These are phyloP conservation scores for Kodamaea sp. DNA, from an alignment of 1,139 yeast genomes.

Conservation along the genomic window DNA sequence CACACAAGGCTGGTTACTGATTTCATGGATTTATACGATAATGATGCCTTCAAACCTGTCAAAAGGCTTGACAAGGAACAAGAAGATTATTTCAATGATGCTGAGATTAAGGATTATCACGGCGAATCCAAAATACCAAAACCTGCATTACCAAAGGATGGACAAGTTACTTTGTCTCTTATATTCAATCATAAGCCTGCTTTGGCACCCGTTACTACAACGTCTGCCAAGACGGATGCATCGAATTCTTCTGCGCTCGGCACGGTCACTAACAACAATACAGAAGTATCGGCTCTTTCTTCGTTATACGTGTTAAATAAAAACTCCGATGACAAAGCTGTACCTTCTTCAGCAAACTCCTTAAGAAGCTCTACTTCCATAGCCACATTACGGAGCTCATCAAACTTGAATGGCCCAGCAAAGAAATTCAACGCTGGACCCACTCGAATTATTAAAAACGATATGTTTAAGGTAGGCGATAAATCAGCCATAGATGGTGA, in stretches of 20 bases:
- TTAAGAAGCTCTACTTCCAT: neutral
- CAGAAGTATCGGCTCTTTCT: slow-evolving; percentile 37
- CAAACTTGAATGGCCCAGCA: no score
- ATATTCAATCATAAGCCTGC: slow-evolving; percentile 21
- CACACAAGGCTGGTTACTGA: slow-evolving; percentile 38
- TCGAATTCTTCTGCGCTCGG: slow-evolving; percentile 38
- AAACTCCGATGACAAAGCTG: slow-evolving; percentile 26
- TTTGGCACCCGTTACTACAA: slow-evolving; percentile 13
- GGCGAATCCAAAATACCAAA: slow-evolving; percentile 4
- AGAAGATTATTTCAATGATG: slow-evolving; percentile 11
- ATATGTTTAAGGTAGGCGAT: no score
- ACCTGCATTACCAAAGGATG: slow-evolving; percentile 14
- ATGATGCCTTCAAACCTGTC: slow-evolving; percentile 41
- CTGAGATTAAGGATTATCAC: slow-evolving; percentile 9
- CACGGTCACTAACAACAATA: slow-evolving; percentile 30
- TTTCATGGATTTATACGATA: slow-evolving; percentile 63
- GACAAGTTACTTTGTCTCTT: slow-evolving; percentile 26
- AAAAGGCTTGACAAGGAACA: slow-evolving; percentile 6
- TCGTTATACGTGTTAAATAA: slow-evolving; percentile 40
- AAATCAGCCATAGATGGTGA: no score
- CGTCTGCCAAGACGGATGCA: slow-evolving; percentile 16
- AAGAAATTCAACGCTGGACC: no score
- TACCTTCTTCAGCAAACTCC: slow-evolving; percentile 3
- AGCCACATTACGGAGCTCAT: neutral
- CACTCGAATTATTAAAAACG: no score